These are phyloP conservation scores for Chrysoporthe deuterocubensis DNA, from an alignment of 2,329 filamentous ascomycete genomes.

Conservation along the genomic window DNA sequence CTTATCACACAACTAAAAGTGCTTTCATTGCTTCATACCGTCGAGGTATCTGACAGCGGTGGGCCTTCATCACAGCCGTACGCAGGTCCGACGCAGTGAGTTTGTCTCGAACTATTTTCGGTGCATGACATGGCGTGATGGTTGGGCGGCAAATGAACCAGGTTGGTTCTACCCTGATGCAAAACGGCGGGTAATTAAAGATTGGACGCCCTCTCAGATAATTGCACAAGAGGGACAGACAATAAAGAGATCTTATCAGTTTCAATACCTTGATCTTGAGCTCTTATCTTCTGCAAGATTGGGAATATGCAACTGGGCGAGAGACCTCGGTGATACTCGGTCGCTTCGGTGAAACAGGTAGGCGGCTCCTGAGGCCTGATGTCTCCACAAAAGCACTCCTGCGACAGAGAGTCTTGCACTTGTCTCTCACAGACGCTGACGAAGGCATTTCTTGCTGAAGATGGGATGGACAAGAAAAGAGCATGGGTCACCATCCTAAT, in stretches of 20 bases:
- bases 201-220: not conserved
- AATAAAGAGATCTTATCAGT: not conserved
- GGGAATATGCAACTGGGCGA: not conserved
- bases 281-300: not conserved
- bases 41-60: not conserved
- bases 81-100: not conserved
- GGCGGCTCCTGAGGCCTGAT: not conserved
- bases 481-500: not conserved
- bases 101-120: not conserved
- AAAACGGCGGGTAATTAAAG: too few species aligned
- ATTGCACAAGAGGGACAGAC: not conserved
- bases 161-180: not conserved
- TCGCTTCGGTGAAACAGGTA: not conserved
- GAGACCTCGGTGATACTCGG: not conserved
- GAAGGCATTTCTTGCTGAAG: not conserved
- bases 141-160: not conserved
- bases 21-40: not conserved
- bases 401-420: not conserved
- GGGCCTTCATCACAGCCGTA: not conserved
- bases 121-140: too few species aligned
- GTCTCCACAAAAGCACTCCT: not conserved
- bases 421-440: not conserved
- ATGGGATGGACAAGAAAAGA: constrained; percentile 4
- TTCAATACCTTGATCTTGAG: not conserved
- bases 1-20: not conserved